Conservation (phyloP, 2,329 filamentous ascomycete genomes). For the Pseudocercospora crystallina region DNA sequence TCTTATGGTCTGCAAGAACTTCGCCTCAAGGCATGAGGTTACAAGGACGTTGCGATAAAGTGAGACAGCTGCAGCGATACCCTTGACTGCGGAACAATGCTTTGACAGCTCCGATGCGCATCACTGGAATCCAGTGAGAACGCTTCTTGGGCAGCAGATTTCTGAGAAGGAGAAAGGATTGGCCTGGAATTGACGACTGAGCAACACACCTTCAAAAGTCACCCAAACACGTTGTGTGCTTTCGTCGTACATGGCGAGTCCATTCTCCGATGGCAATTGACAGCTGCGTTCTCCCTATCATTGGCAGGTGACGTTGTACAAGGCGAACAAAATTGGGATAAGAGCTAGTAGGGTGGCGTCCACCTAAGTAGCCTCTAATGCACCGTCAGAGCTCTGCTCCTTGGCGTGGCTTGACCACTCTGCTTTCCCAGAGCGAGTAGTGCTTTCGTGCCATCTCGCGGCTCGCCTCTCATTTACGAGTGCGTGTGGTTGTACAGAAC, state of each 20-base stretch:
- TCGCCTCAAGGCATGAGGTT: background rate
- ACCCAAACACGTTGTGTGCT: too few relatives aligned
- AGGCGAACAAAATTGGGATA: background rate
- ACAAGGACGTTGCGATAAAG: slow-evolving; percentile 15
- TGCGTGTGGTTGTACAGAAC: too few relatives aligned
- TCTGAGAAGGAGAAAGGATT: background rate
- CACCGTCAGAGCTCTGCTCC: too few relatives aligned
- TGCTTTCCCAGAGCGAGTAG: too few relatives aligned
- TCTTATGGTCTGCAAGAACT: background rate
- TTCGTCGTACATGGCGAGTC: too few relatives aligned
- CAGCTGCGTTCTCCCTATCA: too few relatives aligned
- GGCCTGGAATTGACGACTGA: background rate
- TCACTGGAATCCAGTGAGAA: background rate
- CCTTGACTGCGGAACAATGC: background rate
- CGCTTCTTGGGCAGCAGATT: background rate
- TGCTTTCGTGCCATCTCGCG: too few relatives aligned
- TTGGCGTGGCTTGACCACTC: too few relatives aligned
- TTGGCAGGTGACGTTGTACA: slow-evolving; percentile 1
- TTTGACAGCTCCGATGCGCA: slow-evolving; percentile 6
- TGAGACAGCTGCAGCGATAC: slow-evolving; percentile 7
- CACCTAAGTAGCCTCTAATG: background rate
- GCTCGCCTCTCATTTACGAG: too few relatives aligned
- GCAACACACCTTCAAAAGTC: too few relatives aligned
- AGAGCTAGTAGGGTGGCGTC: background rate
- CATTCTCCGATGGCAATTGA: too few relatives aligned